Evolutionary conservation across 495 filamentous ascomycete genomes (phyloP).

Genomic region (Penicillium steckii): DNA sequence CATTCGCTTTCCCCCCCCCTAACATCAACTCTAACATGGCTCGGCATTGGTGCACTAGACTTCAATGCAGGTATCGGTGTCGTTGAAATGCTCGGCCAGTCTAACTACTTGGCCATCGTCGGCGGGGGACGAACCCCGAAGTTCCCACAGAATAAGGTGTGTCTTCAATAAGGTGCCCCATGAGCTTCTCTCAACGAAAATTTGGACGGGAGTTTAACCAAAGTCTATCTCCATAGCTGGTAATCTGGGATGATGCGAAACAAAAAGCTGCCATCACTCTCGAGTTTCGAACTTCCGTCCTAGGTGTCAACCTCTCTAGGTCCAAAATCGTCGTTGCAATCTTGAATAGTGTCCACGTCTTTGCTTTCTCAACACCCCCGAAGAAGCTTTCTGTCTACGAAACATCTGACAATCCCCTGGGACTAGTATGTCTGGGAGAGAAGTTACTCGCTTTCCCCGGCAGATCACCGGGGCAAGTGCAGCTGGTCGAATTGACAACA

Average conservation of each 20-base stretch:
- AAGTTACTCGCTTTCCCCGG: constrained; percentile 80
- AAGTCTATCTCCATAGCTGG: constrained; percentile 49
- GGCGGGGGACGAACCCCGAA: constrained; percentile 86
- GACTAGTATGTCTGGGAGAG: constrained; percentile 74
- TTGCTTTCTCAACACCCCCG: constrained; percentile 76
- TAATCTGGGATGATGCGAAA: constrained; percentile 90
- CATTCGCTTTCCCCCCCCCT: not conserved
- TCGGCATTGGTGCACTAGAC: constrained; percentile 46
- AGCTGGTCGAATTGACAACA: constrained; percentile 76
- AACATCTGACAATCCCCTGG: constrained; percentile 82
- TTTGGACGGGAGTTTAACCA: no score
- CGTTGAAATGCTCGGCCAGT: constrained; percentile 83
- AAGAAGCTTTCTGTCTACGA: constrained; percentile 73
- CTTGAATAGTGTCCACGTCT: constrained; percentile 79
- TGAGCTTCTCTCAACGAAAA: no score
- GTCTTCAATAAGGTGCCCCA: constrained; percentile 5
- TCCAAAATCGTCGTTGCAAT: constrained; percentile 79
- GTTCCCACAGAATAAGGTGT: constrained; percentile 82
- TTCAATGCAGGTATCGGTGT: constrained; percentile 83
- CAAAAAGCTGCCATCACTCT: constrained; percentile 71
- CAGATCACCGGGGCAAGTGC: constrained; percentile 83
- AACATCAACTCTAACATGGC: not conserved
- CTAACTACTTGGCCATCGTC: constrained; percentile 85
- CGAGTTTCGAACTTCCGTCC: constrained; percentile 71
- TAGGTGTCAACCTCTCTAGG: constrained; percentile 74